These are phyloP conservation scores for Rubia tinctorum DNA, from an alignment of 305 asterid genomes.

Conservation along the genomic window DNA sequence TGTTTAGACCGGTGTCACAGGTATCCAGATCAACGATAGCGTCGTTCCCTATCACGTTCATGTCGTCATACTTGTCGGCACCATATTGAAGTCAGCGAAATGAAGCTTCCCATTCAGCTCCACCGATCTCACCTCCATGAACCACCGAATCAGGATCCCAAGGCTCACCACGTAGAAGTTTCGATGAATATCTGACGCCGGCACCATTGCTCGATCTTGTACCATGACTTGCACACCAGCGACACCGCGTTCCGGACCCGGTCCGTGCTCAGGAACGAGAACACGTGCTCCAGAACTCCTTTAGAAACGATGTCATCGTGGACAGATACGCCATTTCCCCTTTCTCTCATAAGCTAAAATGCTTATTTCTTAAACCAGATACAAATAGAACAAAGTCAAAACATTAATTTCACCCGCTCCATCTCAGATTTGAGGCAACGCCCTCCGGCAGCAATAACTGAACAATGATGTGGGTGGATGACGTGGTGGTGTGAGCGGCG, in stretches of 20 bases:
- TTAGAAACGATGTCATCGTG: constrained; percentile 55
- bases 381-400: constrained; percentile 20
- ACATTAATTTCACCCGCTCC: constrained; percentile 17
- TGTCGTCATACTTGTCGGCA: no score
- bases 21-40: no score
- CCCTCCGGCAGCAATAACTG: not conserved
- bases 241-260: constrained; percentile 83
- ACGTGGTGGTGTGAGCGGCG: no score
- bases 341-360: not conserved
- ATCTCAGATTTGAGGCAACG: constrained; percentile 33
- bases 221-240: constrained; percentile 93
- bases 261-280: constrained; percentile 62
- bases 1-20: no score
- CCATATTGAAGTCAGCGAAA: constrained; percentile 94
- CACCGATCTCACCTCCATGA: constrained; percentile 76
- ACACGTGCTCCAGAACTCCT: constrained; percentile 93
- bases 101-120: constrained; percentile 98
- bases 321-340: constrained; percentile 56
- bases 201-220: constrained; percentile 91
- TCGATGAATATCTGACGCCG: constrained; percentile 71
- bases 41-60: no score
- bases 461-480: no score
- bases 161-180: constrained; percentile 93
- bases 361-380: no score
- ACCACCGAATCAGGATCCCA: constrained; percentile 71